A percentile compares a stretch with the other conserved stretches of the same genome.
Conservation (phyloP, 495 filamentous ascomycete species). For the Annulohypoxylon maeteangense region DNA sequence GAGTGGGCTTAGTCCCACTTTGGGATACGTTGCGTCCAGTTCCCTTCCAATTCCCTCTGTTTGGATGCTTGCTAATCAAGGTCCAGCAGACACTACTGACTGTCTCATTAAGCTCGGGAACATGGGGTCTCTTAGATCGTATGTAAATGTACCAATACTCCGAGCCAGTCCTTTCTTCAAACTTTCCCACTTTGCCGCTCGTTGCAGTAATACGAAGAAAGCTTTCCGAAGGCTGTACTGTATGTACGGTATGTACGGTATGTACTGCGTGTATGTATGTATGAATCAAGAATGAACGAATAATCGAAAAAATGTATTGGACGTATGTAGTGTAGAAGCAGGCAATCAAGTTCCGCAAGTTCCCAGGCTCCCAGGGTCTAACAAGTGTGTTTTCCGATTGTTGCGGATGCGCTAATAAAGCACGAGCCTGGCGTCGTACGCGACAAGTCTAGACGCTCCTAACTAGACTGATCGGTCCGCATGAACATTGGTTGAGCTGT, state of each 20-base stretch:
- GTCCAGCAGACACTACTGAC: neutral
- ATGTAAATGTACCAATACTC: constrained; percentile 12
- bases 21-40: constrained; percentile 25
- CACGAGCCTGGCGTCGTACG: constrained; percentile 27
- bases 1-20: constrained; percentile 36
- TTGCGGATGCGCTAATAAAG: constrained; percentile 39
- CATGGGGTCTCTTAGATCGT: constrained; percentile 17
- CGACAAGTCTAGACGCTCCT: constrained; percentile 34
- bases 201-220: constrained; percentile 14
- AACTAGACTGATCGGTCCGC: constrained; percentile 30
- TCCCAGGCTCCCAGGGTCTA: neutral
- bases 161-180: neutral
- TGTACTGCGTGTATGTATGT: too few species aligned
- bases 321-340: neutral
- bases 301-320: neutral
- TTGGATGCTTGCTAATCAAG: constrained; percentile 37
- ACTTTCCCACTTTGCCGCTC: neutral
- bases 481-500: constrained; percentile 22
- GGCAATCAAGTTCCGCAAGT: constrained; percentile 1
- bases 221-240: neutral
- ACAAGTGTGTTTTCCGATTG: constrained; percentile 16
- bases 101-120: constrained; percentile 34
- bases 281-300: neutral
- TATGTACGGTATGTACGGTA: neutral
- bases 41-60: constrained; percentile 8